Conservation (phyloP, 164 flowering plant genomes). For the Magnolia officinalis region DNA sequence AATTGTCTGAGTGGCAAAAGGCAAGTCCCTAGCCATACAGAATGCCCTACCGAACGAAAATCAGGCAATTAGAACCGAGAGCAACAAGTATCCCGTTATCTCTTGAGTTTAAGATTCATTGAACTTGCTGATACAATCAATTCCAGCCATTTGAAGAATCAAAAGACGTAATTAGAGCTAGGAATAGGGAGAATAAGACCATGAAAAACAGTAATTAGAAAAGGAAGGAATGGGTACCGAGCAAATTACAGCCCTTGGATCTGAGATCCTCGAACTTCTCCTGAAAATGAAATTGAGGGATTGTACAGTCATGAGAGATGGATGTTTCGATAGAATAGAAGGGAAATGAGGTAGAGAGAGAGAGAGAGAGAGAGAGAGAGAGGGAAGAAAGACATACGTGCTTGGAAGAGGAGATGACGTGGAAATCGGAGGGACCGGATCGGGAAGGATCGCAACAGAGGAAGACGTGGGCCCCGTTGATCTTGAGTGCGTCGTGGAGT, state of each 20-base stretch:
- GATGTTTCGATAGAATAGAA: background rate
- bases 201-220: background rate
- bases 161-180: background rate
- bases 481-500: conserved; percentile 81
- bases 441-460: conserved; percentile 86
- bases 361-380: background rate
- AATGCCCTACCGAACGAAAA: background rate
- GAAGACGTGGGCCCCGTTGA: conserved; percentile 65
- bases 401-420: conserved; percentile 67
- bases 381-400: conserved; percentile 40
- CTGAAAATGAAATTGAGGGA: conserved; percentile 32
- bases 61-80: background rate
- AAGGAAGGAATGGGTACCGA: conserved; percentile 31
- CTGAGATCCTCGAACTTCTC: conserved; percentile 84
- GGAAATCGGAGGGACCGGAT: conserved; percentile 61
- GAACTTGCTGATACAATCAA: background rate
- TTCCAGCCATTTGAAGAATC: background rate
- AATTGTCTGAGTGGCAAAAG: background rate
- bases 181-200: background rate
- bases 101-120: background rate
- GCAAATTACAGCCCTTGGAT: conserved; percentile 74
- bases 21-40: background rate
- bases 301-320: background rate
- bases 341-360: too few relatives aligned
- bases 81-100: background rate